A percentile compares a stretch with the other conserved stretches of the same genome.
Conservation (phyloP, 2,329 filamentous ascomycete genomes). For the Anthostomella pinea region DNA sequence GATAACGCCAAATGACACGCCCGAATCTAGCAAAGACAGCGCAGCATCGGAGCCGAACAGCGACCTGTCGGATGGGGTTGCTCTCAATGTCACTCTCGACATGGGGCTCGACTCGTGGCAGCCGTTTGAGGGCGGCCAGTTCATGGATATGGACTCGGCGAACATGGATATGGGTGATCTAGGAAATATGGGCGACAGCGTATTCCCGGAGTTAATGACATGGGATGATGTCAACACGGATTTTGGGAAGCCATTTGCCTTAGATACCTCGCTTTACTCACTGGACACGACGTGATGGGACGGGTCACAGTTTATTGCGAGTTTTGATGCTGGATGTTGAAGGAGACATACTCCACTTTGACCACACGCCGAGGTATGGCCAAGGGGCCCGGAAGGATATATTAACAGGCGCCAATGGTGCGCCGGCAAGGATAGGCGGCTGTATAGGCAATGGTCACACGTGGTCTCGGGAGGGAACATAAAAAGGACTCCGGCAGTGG, state of each 20-base stretch:
- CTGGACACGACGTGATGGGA: conserved; percentile 34
- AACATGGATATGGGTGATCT: conserved; percentile 26
- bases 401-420: too few species aligned
- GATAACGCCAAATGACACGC: conserved; percentile 61
- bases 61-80: conserved; percentile 55
- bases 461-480: too few species aligned
- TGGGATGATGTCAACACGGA: conserved; percentile 52
- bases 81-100: conserved; percentile 46
- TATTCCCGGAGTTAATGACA: conserved; percentile 26
- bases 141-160: conserved; percentile 41
- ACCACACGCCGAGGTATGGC: too few species aligned
- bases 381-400: too few species aligned
- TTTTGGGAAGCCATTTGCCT: conserved; percentile 51
- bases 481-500: too few species aligned
- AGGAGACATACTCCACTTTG: too few species aligned
- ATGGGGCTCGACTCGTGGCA: conserved; percentile 46
- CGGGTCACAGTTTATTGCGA: background rate
- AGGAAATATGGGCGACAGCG: conserved; percentile 18
- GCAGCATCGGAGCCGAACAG: conserved; percentile 59
- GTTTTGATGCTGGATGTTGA: too few species aligned
- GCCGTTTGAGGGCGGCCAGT: conserved; percentile 44
- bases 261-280: conserved; percentile 47
- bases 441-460: too few species aligned
- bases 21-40: conserved; percentile 61
- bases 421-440: too few species aligned